A percentile compares a stretch with the other conserved stretches of the same genome.
Evolutionary conservation across 805 yeast species (phyloP).

Genomic region (Schwanniomyces vanrijiae): DNA sequence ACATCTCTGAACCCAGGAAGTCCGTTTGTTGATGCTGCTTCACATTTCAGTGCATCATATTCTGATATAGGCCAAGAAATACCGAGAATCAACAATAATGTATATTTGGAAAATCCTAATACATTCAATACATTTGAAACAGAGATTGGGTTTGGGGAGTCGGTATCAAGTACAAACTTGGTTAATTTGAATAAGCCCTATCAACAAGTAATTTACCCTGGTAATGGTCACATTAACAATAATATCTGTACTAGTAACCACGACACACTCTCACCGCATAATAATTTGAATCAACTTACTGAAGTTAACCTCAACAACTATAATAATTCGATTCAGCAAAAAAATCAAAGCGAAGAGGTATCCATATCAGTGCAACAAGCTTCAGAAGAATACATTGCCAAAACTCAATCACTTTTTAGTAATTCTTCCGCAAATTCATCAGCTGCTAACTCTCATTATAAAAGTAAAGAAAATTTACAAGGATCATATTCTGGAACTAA

Average conservation of each 20-base stretch:
- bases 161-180: slow-evolving; percentile 37
- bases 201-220: slow-evolving; percentile 11
- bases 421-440: slow-evolving; percentile 44
- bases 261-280: slow-evolving; percentile 6
- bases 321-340: slow-evolving; percentile 5
- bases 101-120: slow-evolving; percentile 6
- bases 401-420: slow-evolving; percentile 58
- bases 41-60: slow-evolving; percentile 24
- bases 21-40: slow-evolving; percentile 37
- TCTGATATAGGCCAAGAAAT: slow-evolving; percentile 10
- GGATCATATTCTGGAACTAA: slow-evolving; percentile 1
- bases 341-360: slow-evolving; percentile 10
- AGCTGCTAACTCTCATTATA: slow-evolving; percentile 16
- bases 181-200: not conserved
- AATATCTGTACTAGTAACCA: slow-evolving; percentile 6
- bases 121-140: slow-evolving; percentile 23
- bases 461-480: not conserved
- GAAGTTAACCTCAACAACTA: slow-evolving; percentile 9
- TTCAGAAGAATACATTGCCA: slow-evolving; percentile 42
- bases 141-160: slow-evolving; percentile 40
- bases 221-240: slow-evolving; percentile 11
- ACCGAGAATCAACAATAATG: not conserved
- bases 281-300: slow-evolving; percentile 15
- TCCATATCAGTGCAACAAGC: slow-evolving; percentile 25
- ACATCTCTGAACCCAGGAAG: slow-evolving; percentile 36